Conservation (phyloP, 352 stramenopile genomes). For the Blastocystis sp. region DNA sequence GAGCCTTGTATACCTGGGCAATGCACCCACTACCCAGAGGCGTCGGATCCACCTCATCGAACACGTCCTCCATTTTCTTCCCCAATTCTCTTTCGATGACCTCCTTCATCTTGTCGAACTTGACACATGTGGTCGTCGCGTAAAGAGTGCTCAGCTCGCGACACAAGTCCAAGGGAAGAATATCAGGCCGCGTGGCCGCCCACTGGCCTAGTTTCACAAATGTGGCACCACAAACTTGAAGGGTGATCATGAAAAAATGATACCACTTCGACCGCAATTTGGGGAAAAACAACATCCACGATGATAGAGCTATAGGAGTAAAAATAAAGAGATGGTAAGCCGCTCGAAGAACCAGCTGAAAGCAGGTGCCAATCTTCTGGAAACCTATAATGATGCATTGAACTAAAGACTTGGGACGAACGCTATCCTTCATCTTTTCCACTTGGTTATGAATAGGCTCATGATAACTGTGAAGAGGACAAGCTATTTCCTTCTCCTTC, state of each 20-base stretch:
- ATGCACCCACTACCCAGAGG: slow-evolving; percentile 59
- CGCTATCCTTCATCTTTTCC: slow-evolving; percentile 29
- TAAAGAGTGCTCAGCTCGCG: slow-evolving; percentile 11
- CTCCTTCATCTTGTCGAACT: not conserved
- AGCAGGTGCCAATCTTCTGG: not conserved
- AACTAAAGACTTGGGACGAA: not conserved
- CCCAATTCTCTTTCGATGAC: slow-evolving; percentile 54
- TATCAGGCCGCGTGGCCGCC: slow-evolving; percentile 53
- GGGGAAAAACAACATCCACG: slow-evolving; percentile 13
- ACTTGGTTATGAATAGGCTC: slow-evolving; percentile 23
- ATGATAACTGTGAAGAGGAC: slow-evolving; percentile 50
- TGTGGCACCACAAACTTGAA: slow-evolving; percentile 1
- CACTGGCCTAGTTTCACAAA: slow-evolving; percentile 60
- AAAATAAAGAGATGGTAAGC: slow-evolving; percentile 6
- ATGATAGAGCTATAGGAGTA: slow-evolving; percentile 7
- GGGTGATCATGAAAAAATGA: not conserved
- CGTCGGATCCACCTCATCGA: slow-evolving; percentile 11
- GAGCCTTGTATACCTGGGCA: slow-evolving; percentile 51
- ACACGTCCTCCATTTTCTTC: not conserved
- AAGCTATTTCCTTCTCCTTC: not conserved
- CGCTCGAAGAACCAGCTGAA: slow-evolving; percentile 16
- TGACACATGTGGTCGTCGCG: slow-evolving; percentile 2
- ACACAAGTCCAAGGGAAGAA: slow-evolving; percentile 52
- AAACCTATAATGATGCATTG: not conserved
- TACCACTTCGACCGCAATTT: slow-evolving; percentile 15